Base-by-base conservation (phyloP, 2,329 filamentous ascomycete species). In the Calonectria fujianensis region DNA sequence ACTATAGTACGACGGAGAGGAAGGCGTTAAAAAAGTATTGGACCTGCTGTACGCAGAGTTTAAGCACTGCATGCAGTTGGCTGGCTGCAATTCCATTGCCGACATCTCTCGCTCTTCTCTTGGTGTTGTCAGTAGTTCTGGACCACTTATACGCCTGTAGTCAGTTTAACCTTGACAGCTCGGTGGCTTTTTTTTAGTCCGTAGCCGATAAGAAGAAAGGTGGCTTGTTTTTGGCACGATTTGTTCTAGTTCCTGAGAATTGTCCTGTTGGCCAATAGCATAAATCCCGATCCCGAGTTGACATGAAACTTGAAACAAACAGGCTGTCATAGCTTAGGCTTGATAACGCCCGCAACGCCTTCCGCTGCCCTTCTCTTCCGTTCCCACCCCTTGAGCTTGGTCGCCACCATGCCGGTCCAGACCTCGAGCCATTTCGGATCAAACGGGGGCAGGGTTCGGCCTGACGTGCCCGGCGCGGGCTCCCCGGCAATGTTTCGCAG, bases 401-500 rank as follows among this genome's bases (percentile, higher is more conserved):
- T 69, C 0, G 69, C 27, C 4, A 68, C 70, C 78, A 79, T 80
- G 0, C 24, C 69, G n/a, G 45, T 27, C 78, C 78, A 80, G 2
- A 75, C 41, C 10, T 68, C 69, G 24, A 79, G n/a, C 78, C 78
- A 80, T 13, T 74, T 69, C 0, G 74, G 69, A 37, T 80, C 72
- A 20, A 80, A 80, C 1, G 37, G 24, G 0, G 71, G 75, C 0
- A 80, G 32, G 9, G 16, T 54, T 1, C 78, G 70, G 4, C 74
- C 78, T 1, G 35, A 65, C 0, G 77, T 78, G 0, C 68, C 78
- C 11, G 69, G 18, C 4, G 24, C 72, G 4, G 77, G 78, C 1
- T 80, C 77, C 29, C 74, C 68, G 0, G 78, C 78, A 18, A 79
- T 52, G 2, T 18, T 29, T 11, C 77, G 70, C 1, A 78, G 14